Evolutionary conservation across 495 filamentous ascomycete genomes (phyloP), one percentile per base, ranked within the genome.

Genomic region (Aspergillus cavernicola): DNA sequence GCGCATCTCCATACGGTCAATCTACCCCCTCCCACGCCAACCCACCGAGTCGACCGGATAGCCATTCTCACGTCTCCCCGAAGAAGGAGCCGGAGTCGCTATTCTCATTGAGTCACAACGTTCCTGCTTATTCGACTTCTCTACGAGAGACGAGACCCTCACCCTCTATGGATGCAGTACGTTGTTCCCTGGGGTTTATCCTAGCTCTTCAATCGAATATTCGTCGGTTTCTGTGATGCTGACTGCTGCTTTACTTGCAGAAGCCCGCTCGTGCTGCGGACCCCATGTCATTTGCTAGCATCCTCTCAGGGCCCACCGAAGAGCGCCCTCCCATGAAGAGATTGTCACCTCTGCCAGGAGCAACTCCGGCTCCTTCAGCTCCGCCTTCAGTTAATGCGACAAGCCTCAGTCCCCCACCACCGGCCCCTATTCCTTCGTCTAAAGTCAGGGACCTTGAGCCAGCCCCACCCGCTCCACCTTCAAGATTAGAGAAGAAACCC

Each of bases 231-330:
- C 13, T 16, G 22, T 19, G 12, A 29, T 43, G 12, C 22, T 50
- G 26, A 43, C 43, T 33, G 32, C 35, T 39, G 45, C 28, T 48
- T 33, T 35, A n/a, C 35, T 49, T 56, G 52, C 55, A 88, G 79
- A 87, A 80, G 44, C 76, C 83, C 28, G 76, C 82, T 48, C 81
- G 87, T 56, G 80, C 85, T 45, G 82, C 84, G 16, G 86, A 92
- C 68, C 87, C 90, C 12, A 96, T 96, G 90, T 89, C 89, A 3
- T 90, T 96, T 58, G 90, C 89, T 28, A 93, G 87, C 64, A 95
- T 96, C 50, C 80, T 96, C 31, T 91, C 89, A 1, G 85, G 79
- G 53, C 80, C 87, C 20, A 69, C 76, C 15, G 68, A 75, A 62
- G 78, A 82, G 23, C 65, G 75, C 29, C 59, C 77, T 5, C 76